phyloP scores from a whole-genome alignment of 805 yeast genomes.

The Candida pini region DNA sequence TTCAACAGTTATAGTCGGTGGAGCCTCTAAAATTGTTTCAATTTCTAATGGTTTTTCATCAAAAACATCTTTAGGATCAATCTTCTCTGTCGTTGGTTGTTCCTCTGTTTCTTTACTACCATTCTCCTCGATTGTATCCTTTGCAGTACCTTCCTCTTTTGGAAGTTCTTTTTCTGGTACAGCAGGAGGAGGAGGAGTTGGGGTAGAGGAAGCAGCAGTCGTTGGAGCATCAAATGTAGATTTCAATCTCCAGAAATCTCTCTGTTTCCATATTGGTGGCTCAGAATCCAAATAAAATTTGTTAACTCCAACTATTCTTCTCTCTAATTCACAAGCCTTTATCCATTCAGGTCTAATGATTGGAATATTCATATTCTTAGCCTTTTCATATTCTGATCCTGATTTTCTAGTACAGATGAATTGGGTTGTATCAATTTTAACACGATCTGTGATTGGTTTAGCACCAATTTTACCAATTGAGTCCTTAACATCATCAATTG shows the following conservation, averaged over 20 bases:
- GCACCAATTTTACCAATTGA: constrained; percentile 75
- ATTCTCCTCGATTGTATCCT: constrained; percentile 11
- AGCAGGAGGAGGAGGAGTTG: constrained; percentile 3
- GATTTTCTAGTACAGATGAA: constrained; percentile 68
- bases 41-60: no score
- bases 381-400: constrained; percentile 67
- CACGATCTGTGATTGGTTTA: constrained; percentile 64
- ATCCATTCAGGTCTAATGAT: constrained; percentile 96
- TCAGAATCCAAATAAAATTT: constrained; percentile 67
- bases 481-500: constrained; percentile 53
- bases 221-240: constrained; percentile 1
- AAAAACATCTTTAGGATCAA: constrained; percentile 12
- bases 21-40: no score
- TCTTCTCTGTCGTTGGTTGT: constrained; percentile 11
- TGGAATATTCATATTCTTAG: constrained; percentile 83
- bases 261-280: constrained; percentile 36
- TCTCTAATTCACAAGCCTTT: constrained; percentile 84
- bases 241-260: constrained; percentile 37
- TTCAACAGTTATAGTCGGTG: constrained; percentile 10
- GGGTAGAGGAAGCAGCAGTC: not conserved
- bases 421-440: constrained; percentile 90
- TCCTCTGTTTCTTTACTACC: constrained; percentile 11
- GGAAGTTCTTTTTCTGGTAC: constrained; percentile 2
- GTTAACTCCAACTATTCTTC: constrained; percentile 88
- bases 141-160: constrained; percentile 8